Conservation (phyloP, 192 early-diverging fungal genomes). For the Coemansia sp. region DNA sequence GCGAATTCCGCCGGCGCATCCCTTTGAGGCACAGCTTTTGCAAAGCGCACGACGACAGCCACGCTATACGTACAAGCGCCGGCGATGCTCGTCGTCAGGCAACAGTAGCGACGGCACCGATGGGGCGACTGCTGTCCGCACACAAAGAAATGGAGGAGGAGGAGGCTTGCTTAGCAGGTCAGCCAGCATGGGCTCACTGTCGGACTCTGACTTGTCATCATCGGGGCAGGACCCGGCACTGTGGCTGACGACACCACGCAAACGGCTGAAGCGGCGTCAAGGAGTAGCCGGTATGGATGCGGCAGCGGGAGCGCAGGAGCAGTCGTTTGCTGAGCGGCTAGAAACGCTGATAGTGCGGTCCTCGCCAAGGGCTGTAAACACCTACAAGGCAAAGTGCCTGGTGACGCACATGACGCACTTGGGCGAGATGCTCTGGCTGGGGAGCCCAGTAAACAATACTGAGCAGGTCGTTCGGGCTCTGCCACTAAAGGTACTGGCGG, state of each 20-base stretch:
- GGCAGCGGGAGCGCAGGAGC: constrained; percentile 4
- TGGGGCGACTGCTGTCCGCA: neutral
- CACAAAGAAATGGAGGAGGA: neutral
- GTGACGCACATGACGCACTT: constrained; percentile 33
- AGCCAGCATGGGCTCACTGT: constrained; percentile 30
- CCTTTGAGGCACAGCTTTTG: constrained; percentile 18
- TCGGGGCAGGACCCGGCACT: constrained; percentile 35
- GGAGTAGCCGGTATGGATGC: neutral
- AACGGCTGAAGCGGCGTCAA: constrained; percentile 19
- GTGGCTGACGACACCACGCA: constrained; percentile 51
- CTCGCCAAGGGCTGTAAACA: constrained; percentile 7
- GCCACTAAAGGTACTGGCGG: constrained; percentile 25
- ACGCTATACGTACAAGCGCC: constrained; percentile 48
- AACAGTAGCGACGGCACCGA: constrained; percentile 12
- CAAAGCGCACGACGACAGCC: constrained; percentile 11
- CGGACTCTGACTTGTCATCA: constrained; percentile 26
- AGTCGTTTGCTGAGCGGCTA: constrained; percentile 36
- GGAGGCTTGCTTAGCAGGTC: constrained; percentile 7
- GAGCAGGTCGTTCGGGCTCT: constrained; percentile 9
- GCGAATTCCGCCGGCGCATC: constrained; percentile 30
- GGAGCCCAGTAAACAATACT: constrained; percentile 6
- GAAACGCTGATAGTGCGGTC: constrained; percentile 31
- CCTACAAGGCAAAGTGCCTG: constrained; percentile 31
- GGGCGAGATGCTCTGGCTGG: constrained; percentile 48
- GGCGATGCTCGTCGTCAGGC: constrained; percentile 7